Conservation (phyloP, 164 flowering plant genomes). For the Paratinospora sagittata region DNA sequence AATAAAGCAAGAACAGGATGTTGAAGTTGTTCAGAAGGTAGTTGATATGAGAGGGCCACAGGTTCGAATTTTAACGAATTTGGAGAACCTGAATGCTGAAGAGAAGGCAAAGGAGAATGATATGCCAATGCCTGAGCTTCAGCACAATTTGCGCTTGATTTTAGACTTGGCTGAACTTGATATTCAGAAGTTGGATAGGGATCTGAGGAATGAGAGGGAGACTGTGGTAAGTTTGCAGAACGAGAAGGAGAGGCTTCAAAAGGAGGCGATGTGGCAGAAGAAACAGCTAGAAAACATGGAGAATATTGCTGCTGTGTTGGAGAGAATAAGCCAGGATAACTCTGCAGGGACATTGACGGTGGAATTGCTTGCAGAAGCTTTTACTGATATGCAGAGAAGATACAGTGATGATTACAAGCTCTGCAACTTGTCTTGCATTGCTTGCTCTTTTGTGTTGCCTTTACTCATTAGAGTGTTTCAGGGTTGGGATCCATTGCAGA, state of each 20-base stretch:
- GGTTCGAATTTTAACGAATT: constrained; percentile 70
- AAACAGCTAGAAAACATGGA: constrained; percentile 54
- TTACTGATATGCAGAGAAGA: constrained; percentile 43
- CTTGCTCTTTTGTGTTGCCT: constrained; percentile 69
- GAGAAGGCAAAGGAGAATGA: constrained; percentile 62
- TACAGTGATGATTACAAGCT: constrained; percentile 60
- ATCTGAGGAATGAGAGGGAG: constrained; percentile 72
- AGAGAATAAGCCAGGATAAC: constrained; percentile 36
- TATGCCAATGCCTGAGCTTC: constrained; percentile 83
- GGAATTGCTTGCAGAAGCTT: constrained; percentile 51
- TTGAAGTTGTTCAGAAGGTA: constrained; percentile 66
- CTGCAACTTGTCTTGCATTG: constrained; percentile 69
- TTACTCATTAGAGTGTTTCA: constrained; percentile 65
- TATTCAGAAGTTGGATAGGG: constrained; percentile 54
- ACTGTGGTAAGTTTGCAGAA: constrained; percentile 50
- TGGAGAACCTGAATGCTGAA: constrained; percentile 76
- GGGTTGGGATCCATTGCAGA: constrained; percentile 86
- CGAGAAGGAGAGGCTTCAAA: constrained; percentile 65
- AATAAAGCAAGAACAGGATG: constrained; percentile 55
- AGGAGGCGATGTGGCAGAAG: constrained; percentile 46
- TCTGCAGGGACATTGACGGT: constrained; percentile 53
- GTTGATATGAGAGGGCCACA: constrained; percentile 94
- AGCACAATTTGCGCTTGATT: constrained; percentile 67
- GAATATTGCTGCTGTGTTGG: constrained; percentile 39
- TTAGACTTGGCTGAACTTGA: constrained; percentile 68